phyloP scores from a whole-genome alignment of 306 rosid genomes.

The Fagus crenata region DNA sequence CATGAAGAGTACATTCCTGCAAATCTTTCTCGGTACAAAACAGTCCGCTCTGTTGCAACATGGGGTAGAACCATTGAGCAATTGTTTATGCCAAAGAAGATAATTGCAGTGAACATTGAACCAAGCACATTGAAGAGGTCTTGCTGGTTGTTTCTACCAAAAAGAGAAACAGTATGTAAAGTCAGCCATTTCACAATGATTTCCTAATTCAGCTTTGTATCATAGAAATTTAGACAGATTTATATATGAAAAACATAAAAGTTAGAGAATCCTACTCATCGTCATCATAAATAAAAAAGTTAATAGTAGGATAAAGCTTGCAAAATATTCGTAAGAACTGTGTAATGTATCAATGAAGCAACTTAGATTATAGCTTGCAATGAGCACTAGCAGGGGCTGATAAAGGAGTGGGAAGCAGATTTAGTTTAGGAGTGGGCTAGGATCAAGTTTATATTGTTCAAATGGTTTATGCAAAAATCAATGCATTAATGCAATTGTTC shows the following conservation, averaged over 20 bases:
- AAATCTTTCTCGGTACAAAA: slow-evolving; percentile 59
- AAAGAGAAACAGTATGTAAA: slow-evolving; percentile 5
- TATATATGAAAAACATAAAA: background rate
- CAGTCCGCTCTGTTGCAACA: slow-evolving; percentile 56
- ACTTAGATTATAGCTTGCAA: too few species aligned
- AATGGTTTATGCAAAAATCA: background rate
- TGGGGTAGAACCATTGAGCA: slow-evolving; percentile 53
- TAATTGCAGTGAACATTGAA: slow-evolving; percentile 48
- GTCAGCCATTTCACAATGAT: background rate
- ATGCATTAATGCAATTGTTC: background rate
- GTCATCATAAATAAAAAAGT: too few species aligned
- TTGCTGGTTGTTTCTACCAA: slow-evolving; percentile 45
- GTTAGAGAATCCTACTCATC: too few species aligned
- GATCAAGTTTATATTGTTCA: too few species aligned
- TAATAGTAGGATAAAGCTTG: too few species aligned
- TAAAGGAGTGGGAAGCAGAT: too few species aligned
- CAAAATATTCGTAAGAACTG: too few species aligned
- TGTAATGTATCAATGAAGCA: too few species aligned
- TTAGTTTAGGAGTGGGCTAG: too few species aligned
- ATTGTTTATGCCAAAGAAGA: slow-evolving; percentile 54
- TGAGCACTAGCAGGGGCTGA: too few species aligned
- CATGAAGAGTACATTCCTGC: slow-evolving; percentile 71
- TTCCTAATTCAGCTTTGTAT: background rate
- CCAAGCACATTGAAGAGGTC: slow-evolving; percentile 56
- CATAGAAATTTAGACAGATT: background rate